phyloP scores from a whole-genome alignment of 257 asterid species.

The Jaltomata sinuosa region DNA sequence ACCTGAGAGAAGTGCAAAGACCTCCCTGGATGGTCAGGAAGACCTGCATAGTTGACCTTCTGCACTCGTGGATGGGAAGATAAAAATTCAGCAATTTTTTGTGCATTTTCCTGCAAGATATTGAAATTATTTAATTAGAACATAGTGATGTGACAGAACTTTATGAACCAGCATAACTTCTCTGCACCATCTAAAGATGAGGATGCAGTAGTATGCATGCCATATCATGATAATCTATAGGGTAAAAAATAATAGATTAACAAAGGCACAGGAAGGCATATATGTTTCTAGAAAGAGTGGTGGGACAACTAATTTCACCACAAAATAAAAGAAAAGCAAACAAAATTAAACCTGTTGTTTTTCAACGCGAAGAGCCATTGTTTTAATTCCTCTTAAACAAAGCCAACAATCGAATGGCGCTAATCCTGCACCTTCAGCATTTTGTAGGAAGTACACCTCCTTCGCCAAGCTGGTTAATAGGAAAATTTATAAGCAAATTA shows the following conservation, averaged over 20 bases:
- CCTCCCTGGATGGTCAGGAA: slow-evolving; percentile 66
- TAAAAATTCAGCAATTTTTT: slow-evolving; percentile 84
- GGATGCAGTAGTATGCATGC: background rate
- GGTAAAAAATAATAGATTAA: background rate
- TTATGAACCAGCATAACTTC: background rate
- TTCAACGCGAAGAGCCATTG: slow-evolving; percentile 89
- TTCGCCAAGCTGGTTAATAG: slow-evolving; percentile 53
- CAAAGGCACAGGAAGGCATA: background rate
- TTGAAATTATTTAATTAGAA: background rate
- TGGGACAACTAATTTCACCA: background rate
- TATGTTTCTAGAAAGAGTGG: background rate
- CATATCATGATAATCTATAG: background rate
- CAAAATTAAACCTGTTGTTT: slow-evolving; percentile 63
- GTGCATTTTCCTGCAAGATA: slow-evolving; percentile 52
- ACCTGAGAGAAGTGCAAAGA: slow-evolving; percentile 88
- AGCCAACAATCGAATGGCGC: slow-evolving; percentile 99
- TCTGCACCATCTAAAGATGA: background rate
- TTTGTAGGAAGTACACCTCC: slow-evolving; percentile 73
- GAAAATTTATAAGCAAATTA: background rate
- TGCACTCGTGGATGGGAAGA: slow-evolving; percentile 63
- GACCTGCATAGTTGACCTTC: slow-evolving; percentile 79
- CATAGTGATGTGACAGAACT: background rate
- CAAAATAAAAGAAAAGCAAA: background rate
- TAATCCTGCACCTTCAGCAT: slow-evolving; percentile 97
- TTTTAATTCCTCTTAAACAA: slow-evolving; percentile 87